Evolutionary conservation across 1,284 basidiomycete genomes (phyloP).

Genomic region (Porogramme epimiltina): DNA sequence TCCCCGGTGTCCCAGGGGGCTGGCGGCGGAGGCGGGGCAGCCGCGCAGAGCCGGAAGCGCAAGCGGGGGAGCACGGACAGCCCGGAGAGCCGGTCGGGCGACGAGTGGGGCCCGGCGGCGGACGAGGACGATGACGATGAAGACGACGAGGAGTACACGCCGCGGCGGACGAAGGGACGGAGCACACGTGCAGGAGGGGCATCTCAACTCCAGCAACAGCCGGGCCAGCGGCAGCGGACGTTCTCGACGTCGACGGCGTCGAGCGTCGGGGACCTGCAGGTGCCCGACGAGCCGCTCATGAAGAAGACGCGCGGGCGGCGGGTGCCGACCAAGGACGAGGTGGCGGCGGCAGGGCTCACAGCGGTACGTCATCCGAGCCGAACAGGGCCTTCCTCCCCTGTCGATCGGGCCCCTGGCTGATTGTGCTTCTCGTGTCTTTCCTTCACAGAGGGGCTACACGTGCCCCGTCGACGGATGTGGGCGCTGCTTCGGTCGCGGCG

Average conservation of each 20-base stretch:
- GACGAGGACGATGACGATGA: constrained; percentile 30
- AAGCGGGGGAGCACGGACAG: constrained; percentile 27
- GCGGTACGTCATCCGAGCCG: constrained; percentile 24
- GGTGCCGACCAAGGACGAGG: constrained; percentile 57
- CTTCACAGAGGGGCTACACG: constrained; percentile 55
- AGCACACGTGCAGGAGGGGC: constrained; percentile 10
- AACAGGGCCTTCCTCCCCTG: too few relatives aligned
- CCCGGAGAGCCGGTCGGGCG: constrained; percentile 21
- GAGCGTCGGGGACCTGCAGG: constrained; percentile 20
- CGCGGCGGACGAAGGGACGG: constrained; percentile 18
- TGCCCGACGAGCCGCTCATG: constrained; percentile 71
- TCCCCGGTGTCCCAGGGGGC: too few relatives aligned
- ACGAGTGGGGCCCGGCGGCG: constrained; percentile 15
- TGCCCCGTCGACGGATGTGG: constrained; percentile 77
- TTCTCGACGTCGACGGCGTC: constrained; percentile 11
- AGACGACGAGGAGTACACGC: constrained; percentile 36
- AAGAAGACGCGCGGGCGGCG: constrained; percentile 73
- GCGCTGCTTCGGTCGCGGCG: constrained; percentile 77
- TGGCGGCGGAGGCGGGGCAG: too few relatives aligned
- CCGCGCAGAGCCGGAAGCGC: too few relatives aligned
- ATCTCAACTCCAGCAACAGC: too few relatives aligned
- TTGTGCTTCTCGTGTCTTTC: background rate
- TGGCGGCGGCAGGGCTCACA: constrained; percentile 38
- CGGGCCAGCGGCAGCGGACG: too few relatives aligned
- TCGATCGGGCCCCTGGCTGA: too few relatives aligned